Evolutionary conservation across 73 alveolate genomes (phyloP), one percentile per base, ranked within the genome.

Genomic region (Paramecium tetraurelia): DNA sequence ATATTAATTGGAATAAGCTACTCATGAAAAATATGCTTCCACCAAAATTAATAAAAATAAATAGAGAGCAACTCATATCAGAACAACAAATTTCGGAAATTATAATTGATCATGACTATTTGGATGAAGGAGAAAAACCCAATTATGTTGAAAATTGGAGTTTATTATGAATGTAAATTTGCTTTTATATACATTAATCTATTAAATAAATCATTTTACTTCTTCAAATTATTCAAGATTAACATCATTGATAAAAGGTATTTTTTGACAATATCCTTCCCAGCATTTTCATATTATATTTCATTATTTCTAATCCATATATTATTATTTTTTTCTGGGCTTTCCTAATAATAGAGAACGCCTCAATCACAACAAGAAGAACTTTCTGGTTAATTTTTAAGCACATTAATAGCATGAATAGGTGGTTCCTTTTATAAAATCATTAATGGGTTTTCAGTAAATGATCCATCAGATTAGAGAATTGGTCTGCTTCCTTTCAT

Each of bases 321-420:
- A 77, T 97, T 96, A 33, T 95, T 96, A 69, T 95, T 95, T 46
- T 92, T n/a, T n/a, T n/a, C 76, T 95, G 94, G 92, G 77, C 88
- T 93, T 38, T 87, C 83, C 53, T 77, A 16, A 76, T 18, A 96
- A 98, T 97, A 48, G 99, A 92, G 12, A 97, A 93, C n/a, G 43
- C 96, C 96, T 80, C 98, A 99, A 93, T 98, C 99, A 75, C 97
- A 93, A 93, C 98, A 98, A 22, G 99, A 99, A 96, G 93, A 96
- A 59, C 99, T 94, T 94, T 98, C 97, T 12, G 99, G 99, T 93
- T 98, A 99, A 63, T 97, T 94, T 87, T 93, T 96, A 3, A 99
- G 99, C 14, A 99, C 97, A 57, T 93, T 93, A 89, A 98, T 97
- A 11, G 97, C 92, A 85, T 97, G 97, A 10, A 95, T 90, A 57